These are phyloP conservation scores for Stephania cephalantha DNA, from an alignment of 164 flowering plant genomes.

Conservation along the genomic window DNA sequence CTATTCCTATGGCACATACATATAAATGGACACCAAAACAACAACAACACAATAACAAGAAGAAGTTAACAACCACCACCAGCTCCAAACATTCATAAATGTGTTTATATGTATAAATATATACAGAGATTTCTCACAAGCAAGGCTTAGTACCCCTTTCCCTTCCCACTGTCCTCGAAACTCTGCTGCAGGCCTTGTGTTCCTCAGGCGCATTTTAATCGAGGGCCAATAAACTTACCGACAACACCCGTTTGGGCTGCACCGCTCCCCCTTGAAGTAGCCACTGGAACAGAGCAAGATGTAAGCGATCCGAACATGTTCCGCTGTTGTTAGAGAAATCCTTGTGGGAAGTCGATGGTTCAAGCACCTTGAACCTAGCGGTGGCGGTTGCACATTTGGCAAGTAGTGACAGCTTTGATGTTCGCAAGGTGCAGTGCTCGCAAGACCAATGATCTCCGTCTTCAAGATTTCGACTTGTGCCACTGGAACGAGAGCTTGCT, in stretches of 20 bases:
- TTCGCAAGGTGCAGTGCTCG: slow-evolving; percentile 80
- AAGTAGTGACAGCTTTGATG: slow-evolving; percentile 30
- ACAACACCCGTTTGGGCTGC: not conserved
- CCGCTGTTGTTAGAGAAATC: not conserved
- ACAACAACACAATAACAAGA: not conserved
- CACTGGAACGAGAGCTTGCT: slow-evolving; percentile 35
- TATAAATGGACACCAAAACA: not conserved
- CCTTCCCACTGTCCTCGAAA: not conserved
- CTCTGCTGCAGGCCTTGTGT: not conserved
- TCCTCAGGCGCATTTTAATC: not conserved
- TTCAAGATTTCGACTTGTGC: slow-evolving; percentile 39
- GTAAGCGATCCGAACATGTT: not conserved
- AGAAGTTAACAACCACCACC: not conserved
- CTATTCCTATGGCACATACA: not conserved
- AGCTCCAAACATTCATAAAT: not conserved
- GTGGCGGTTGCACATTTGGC: slow-evolving; percentile 61
- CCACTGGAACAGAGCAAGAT: not conserved
- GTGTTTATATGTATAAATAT: not conserved
- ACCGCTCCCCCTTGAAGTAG: not conserved
- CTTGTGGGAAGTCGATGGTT: not conserved
- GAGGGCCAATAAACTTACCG: not conserved
- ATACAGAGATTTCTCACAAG: not conserved
- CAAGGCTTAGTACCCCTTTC: not conserved
- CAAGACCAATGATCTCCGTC: slow-evolving; percentile 75
- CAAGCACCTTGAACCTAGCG: slow-evolving; percentile 13